Conservation (phyloP, 805 yeast genomes). For the Metschnikowia baotianmanensis region DNA sequence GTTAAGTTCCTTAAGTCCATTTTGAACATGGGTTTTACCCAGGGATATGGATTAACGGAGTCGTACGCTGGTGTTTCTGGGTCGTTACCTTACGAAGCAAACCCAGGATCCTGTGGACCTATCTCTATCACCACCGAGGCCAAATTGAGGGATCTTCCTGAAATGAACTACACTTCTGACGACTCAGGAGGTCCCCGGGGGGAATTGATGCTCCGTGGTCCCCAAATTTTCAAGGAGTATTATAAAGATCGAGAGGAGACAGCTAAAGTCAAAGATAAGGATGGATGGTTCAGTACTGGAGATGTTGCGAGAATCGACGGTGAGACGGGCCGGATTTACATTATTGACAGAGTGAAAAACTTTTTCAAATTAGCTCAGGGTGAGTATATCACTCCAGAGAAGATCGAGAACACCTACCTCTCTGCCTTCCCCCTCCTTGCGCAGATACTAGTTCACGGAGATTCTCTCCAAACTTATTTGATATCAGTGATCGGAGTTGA, state of each 20-base stretch:
- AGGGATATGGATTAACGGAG: conserved; percentile 38
- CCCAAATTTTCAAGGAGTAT: conserved; percentile 26
- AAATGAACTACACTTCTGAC: conserved; percentile 22
- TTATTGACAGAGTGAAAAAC: conserved; percentile 31
- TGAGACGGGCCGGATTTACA: conserved; percentile 16
- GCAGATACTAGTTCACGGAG: conserved; percentile 65
- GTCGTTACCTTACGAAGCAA: conserved; percentile 20
- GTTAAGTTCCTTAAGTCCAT: conserved; percentile 25
- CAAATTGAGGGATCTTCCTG: conserved; percentile 24
- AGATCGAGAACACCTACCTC: conserved; percentile 19
- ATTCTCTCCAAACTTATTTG: conserved; percentile 51
- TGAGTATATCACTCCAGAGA: conserved; percentile 21
- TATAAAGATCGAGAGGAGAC: conserved; percentile 28
- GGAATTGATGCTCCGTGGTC: conserved; percentile 27
- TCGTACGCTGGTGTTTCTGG: conserved; percentile 25
- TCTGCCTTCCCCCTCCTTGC: conserved; percentile 47
- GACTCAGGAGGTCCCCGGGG: conserved; percentile 30
- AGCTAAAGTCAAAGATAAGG: conserved; percentile 17
- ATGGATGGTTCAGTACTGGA: conserved; percentile 31
- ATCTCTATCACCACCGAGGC: conserved; percentile 20
- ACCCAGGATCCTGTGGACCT: conserved; percentile 27
- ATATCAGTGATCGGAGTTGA: conserved; percentile 67
- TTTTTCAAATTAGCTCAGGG: conserved; percentile 23
- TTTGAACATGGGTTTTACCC: conserved; percentile 26
- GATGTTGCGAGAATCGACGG: conserved; percentile 50